Base-by-base conservation (phyloP, 2,329 filamentous ascomycete genomes). In the Daldinia sp. region DNA sequence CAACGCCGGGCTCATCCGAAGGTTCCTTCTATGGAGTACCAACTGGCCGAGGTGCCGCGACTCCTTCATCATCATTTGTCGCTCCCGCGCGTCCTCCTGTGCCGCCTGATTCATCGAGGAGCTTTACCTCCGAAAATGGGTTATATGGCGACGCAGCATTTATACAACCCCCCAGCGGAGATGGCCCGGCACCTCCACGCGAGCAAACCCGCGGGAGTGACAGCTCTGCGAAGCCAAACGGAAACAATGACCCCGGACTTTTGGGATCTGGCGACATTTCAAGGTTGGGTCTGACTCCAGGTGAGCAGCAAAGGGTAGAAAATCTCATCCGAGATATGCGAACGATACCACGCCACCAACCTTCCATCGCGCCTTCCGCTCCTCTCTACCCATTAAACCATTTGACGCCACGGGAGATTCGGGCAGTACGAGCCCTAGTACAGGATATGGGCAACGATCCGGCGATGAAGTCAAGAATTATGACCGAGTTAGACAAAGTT, bases 71-170 rank as follows among this genome's bases (percentile, higher is more conserved):
- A 23, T 68, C 72, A 37, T 54, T 37, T 26, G 33, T 28, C 74
- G 72, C 10, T 75, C 77, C 18, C 66, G 70, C 46, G n/a, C 46
- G 46, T 9, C 12, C 28, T 30, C 26, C 26, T 51, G n/a, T 51
- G 18, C 26, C 26, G 18, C 26, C 26, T 18, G 46, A 51, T 28
- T 69, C 75, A 12, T 71, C 74, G 9, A 76, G 72, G 35, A 80
- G 78, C 64, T 83, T 79, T 69, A 72, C 65, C 10, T 74, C 77
- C 10, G 82, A 83, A 60, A 80, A 77, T 55, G 66, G 65, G 18
- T 51, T 83, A 5, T 83, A 78, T 67, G 59, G 69, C 1, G 67
- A 77, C 35, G 79, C 81, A 30, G 71, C 69, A n/a, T 62, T 84
- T 60, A 67, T 74, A 62, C 67, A 78, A 55, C 73, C 74, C 30